These are phyloP conservation scores for Candida sakaeoensis DNA, from an alignment of 805 yeast species.

Conservation along the genomic window DNA sequence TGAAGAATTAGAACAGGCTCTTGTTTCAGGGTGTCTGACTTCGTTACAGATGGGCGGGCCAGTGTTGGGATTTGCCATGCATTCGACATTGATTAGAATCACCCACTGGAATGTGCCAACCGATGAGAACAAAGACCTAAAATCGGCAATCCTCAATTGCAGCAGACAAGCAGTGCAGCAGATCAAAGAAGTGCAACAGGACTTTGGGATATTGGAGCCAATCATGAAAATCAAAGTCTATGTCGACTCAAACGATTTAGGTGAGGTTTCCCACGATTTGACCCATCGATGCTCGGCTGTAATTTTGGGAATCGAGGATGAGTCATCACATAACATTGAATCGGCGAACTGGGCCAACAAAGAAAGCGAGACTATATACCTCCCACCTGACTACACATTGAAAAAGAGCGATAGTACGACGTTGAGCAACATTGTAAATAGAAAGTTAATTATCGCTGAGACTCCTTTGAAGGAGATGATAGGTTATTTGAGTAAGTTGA, in stretches of 20 bases:
- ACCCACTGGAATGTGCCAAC: constrained; percentile 50
- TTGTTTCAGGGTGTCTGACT: constrained; percentile 57
- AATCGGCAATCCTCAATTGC: constrained; percentile 35
- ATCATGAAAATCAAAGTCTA: constrained; percentile 72
- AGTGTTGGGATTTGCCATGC: constrained; percentile 51
- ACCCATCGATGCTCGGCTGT: constrained; percentile 74
- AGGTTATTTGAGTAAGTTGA: constrained; percentile 72
- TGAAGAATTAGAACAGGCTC: constrained; percentile 50
- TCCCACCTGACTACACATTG: constrained; percentile 76
- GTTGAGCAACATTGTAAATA: constrained; percentile 26
- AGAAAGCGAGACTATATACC: constrained; percentile 58
- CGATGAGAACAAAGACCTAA: constrained; percentile 37
- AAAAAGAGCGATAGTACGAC: constrained; percentile 1
- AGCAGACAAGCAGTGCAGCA: constrained; percentile 35
- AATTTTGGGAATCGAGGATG: constrained; percentile 71
- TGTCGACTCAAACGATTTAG: constrained; percentile 69
- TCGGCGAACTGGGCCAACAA: constrained; percentile 45
- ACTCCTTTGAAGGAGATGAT: constrained; percentile 89
- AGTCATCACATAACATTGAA: constrained; percentile 34
- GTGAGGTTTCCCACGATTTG: constrained; percentile 80
- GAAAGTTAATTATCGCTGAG: constrained; percentile 64
- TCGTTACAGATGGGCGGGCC: constrained; percentile 69
- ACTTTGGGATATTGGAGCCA: constrained; percentile 74
- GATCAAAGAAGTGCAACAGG: constrained; percentile 18
- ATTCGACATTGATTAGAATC: constrained; percentile 57